Evolutionary conservation across 2,329 filamentous ascomycete genomes (phyloP).

Genomic region (Coleophoma eucalyptorum): DNA sequence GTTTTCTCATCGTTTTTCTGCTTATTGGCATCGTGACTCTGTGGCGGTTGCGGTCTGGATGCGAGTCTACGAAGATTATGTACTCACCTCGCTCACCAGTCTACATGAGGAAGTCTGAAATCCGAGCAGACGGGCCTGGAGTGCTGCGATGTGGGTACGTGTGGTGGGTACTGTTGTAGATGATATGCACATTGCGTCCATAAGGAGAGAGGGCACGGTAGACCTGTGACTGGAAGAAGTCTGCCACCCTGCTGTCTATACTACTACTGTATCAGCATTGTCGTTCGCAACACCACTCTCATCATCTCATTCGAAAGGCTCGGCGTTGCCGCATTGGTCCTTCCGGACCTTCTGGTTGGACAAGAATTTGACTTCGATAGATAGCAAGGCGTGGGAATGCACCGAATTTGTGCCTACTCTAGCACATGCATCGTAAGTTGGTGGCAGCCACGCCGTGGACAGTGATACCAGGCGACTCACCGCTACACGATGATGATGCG

Average conservation of each 20-base stretch:
- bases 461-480: not conserved
- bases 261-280: too few relatives aligned
- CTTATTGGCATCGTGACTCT: not conserved
- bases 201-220: not conserved
- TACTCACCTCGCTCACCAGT: not conserved
- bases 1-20: too few relatives aligned
- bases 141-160: not conserved
- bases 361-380: not conserved
- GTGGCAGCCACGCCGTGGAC: not conserved
- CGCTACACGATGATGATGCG: too few relatives aligned
- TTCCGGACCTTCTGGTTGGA: not conserved
- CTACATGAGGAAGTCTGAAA: not conserved
- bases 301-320: not conserved
- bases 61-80: not conserved
- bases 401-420: not conserved
- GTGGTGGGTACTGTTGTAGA: not conserved
- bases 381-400: not conserved
- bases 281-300: too few relatives aligned
- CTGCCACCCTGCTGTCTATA: not conserved
- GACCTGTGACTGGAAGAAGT: not conserved
- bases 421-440: not conserved
- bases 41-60: not conserved
- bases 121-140: slow-evolving; percentile 1
- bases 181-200: not conserved
- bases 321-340: slow-evolving; percentile 3